Percentiles rank a stretch among this genome's conserved stretches.
Evolutionary conservation across 202 grass and related monocot species (phyloP).

Genomic region (Hordeum pubiflorum): DNA sequence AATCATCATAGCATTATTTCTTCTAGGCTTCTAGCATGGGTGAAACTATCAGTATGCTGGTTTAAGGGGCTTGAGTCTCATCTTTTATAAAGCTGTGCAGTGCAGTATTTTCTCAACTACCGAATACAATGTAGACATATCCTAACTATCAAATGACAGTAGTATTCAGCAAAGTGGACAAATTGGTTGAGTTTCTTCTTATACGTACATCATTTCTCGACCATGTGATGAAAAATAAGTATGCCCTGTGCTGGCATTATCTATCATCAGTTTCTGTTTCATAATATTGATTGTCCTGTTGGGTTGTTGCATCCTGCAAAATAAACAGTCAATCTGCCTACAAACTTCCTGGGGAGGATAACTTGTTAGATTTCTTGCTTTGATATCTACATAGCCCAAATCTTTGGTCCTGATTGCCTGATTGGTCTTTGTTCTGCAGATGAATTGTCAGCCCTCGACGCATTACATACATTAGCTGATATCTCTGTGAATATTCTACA

Average conservation of each 20-base stretch:
- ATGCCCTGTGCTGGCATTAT: neutral
- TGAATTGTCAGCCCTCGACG: conserved; percentile 67
- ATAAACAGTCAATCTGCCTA: neutral
- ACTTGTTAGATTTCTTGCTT: conserved; percentile 23
- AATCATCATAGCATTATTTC: neutral
- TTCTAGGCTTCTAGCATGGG: neutral
- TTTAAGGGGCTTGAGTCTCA: neutral
- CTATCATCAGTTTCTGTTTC: conserved; percentile 7
- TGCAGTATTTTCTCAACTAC: conserved; percentile 17
- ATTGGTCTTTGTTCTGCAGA: conserved; percentile 40
- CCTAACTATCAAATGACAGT: neutral
- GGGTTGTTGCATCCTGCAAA: conserved; percentile 13
- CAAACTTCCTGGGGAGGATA: neutral
- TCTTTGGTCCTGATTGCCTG: neutral
- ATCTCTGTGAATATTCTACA: conserved; percentile 90
- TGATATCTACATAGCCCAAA: neutral
- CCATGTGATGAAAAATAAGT: conserved; percentile 11
- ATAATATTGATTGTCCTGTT: neutral
- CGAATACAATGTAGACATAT: neutral
- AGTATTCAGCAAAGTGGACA: neutral
- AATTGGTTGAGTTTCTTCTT: neutral
- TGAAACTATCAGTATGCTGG: conserved; percentile 1
- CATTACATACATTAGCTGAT: conserved; percentile 89
- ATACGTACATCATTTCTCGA: neutral
- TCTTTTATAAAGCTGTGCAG: neutral